Percentiles rank a stretch among this genome's conserved stretches.
phyloP scores from a whole-genome alignment of 768 basidiomycete species.

The Baorangia bicolor region DNA sequence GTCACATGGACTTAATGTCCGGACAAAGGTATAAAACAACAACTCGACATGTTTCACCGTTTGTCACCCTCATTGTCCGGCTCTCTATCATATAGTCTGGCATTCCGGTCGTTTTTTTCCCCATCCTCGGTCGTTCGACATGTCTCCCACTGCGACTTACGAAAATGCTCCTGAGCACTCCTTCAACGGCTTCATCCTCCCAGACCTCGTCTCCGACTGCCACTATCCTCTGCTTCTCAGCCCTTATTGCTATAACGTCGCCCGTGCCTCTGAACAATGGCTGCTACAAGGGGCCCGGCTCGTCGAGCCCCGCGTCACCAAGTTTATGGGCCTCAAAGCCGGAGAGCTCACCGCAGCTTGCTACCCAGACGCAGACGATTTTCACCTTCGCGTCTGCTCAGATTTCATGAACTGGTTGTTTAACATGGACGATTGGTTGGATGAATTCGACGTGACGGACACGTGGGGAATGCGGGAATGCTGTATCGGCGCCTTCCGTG shows the following conservation, averaged over 20 bases:
- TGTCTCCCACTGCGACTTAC: constrained; percentile 29
- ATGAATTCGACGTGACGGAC: constrained; percentile 35
- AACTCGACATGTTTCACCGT: constrained; percentile 20
- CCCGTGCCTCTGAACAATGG: constrained; percentile 40
- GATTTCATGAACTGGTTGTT: constrained; percentile 61
- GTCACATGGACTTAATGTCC: constrained; percentile 5
- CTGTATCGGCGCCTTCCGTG: constrained; percentile 31
- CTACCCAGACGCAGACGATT: constrained; percentile 54
- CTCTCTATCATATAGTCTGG: constrained; percentile 16
- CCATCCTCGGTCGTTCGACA: constrained; percentile 6
- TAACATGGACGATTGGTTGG: constrained; percentile 43
- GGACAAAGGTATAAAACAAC: constrained; percentile 29
- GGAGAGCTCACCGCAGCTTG: constrained; percentile 66
- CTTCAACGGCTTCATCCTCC: constrained; percentile 34
- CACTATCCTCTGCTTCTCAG: constrained; percentile 37
- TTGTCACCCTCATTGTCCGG: constrained; percentile 15
- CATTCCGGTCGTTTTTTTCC: background rate
- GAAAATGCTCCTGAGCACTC: constrained; percentile 7
- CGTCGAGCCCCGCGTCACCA: constrained; percentile 33
- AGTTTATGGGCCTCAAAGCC: constrained; percentile 58
- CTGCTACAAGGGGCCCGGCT: constrained; percentile 27
- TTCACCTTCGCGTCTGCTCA: constrained; percentile 60
- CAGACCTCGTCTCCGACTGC: constrained; percentile 42
- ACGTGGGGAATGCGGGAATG: constrained; percentile 31
- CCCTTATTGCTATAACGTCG: constrained; percentile 34